phyloP scores from a whole-genome alignment of 257 asterid genomes.

The Anisodus tanguticus region DNA sequence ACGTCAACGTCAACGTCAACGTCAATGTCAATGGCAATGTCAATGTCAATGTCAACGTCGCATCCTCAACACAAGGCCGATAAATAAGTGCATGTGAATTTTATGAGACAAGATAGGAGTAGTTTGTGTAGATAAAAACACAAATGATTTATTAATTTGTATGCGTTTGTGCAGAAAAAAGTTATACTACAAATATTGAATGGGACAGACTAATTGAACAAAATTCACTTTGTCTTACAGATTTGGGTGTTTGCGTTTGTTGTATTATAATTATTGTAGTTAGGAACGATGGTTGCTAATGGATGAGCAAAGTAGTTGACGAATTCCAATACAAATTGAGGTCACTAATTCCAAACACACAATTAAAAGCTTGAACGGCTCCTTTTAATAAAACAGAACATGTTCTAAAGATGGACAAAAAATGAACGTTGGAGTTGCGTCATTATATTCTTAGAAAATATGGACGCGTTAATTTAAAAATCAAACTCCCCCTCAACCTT shows the following conservation, averaged over 20 bases:
- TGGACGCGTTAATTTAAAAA: too few relatives aligned
- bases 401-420: too few relatives aligned
- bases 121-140: constrained; percentile 17
- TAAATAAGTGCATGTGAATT: neutral
- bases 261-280: neutral
- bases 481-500: too few relatives aligned
- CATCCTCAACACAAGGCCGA: neutral
- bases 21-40: neutral
- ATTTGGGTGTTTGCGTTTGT: neutral
- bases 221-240: neutral
- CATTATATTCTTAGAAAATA: too few relatives aligned
- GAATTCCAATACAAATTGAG: neutral
- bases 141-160: neutral
- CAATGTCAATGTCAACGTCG: neutral
- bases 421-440: too few relatives aligned
- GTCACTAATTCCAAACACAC: neutral
- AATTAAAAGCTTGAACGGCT: neutral
- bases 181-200: neutral
- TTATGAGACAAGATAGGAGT: neutral
- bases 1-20: neutral
- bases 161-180: neutral
- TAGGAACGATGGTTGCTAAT: neutral
- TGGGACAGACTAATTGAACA: neutral
- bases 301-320: constrained; percentile 1
- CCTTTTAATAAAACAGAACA: too few relatives aligned